Conservation (phyloP, 148 eudicot species). For the Nyssa sinensis region DNA sequence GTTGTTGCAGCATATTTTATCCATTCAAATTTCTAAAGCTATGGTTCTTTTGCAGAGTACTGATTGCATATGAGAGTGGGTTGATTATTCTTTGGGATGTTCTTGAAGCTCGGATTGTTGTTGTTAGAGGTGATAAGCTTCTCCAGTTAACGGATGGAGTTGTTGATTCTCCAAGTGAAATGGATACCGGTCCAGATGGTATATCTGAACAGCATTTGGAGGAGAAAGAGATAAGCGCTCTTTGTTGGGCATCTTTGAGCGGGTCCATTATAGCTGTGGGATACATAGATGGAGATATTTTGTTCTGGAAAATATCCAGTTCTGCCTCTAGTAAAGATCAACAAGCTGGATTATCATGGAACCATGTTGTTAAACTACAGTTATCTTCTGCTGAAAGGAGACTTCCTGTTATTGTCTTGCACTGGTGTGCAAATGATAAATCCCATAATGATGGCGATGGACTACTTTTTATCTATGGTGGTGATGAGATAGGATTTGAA, state of each 20-base stretch:
- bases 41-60: conserved; percentile 63
- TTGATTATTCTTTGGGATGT: conserved; percentile 84
- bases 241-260: conserved; percentile 92
- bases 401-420: conserved; percentile 86
- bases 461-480: conserved; percentile 87
- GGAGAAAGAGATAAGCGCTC: conserved; percentile 86
- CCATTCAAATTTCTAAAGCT: too few species aligned
- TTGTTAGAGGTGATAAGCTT: conserved; percentile 58
- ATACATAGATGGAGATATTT: conserved; percentile 91
- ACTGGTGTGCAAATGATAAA: conserved; percentile 58
- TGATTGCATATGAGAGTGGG: conserved; percentile 84
- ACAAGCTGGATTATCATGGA: conserved; percentile 43
- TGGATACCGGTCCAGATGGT: conserved; percentile 26
- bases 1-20: too few species aligned
- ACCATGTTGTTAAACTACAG: conserved; percentile 63
- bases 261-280: conserved; percentile 92
- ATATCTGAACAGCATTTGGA: conserved; percentile 41
- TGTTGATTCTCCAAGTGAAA: conserved; percentile 32
- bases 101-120: conserved; percentile 57
- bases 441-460: conserved; percentile 46
- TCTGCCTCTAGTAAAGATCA: conserved; percentile 36
- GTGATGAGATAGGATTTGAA: conserved; percentile 87
- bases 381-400: conserved; percentile 69
- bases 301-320: conserved; percentile 69
- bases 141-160: conserved; percentile 40